Evolutionary conservation across 2,329 filamentous ascomycete genomes (phyloP).

Genomic region (Aureobasidium sp.): DNA sequence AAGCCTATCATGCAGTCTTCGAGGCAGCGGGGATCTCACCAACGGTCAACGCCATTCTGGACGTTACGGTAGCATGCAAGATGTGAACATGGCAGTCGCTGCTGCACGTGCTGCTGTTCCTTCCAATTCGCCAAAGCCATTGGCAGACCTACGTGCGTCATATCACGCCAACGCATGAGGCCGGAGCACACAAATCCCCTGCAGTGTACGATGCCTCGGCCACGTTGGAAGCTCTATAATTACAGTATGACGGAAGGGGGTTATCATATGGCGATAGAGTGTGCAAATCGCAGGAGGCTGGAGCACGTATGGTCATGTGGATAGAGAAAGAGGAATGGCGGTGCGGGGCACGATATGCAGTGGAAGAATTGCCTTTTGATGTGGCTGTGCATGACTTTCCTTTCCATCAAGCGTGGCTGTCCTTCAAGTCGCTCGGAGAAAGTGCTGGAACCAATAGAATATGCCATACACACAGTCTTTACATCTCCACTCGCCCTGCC

Average conservation of each 20-base stretch:
- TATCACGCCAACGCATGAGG: slow-evolving; percentile 7
- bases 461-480: neutral
- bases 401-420: neutral
- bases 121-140: neutral
- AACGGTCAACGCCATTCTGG: neutral
- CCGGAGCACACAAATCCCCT: neutral
- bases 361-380: neutral
- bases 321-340: neutral
- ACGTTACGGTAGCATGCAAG: slow-evolving; percentile 1
- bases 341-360: neutral
- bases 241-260: neutral
- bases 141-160: neutral
- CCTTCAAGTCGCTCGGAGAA: neutral
- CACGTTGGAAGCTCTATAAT: neutral
- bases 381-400: slow-evolving; percentile 1
- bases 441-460: slow-evolving; percentile 2
- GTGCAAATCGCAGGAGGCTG: neutral
- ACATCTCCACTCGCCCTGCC: neutral
- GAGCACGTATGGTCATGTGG: neutral
- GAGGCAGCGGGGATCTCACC: neutral
- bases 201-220: neutral
- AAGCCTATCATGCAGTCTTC: neutral
- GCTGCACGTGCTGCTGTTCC: neutral
- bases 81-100: slow-evolving; percentile 6
- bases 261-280: neutral